Percentiles rank a stretch among this genome's conserved stretches.
Conservation (phyloP, 352 stramenopile genomes). For the Globisporangium barbulae region DNA sequence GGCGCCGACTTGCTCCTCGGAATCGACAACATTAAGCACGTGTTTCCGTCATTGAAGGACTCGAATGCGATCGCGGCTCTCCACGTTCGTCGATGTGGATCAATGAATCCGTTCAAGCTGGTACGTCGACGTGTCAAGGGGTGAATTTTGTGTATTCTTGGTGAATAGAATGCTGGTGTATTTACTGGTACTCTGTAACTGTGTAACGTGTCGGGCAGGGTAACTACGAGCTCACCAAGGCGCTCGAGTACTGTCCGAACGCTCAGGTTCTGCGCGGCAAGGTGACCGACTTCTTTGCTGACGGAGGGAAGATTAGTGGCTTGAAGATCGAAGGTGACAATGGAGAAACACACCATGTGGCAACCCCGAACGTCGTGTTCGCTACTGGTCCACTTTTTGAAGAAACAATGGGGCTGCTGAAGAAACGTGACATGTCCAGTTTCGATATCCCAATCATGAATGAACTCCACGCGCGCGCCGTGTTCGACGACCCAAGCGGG, state of each 20-base stretch:
- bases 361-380: conserved; percentile 66
- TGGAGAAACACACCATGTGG: conserved; percentile 54
- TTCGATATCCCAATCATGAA: conserved; percentile 69
- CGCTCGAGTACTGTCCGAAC: conserved; percentile 55
- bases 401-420: conserved; percentile 58
- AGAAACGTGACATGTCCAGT: conserved; percentile 44
- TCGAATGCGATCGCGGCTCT: conserved; percentile 55
- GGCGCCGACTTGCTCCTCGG: conserved; percentile 63
- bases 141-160: background rate
- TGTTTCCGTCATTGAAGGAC: conserved; percentile 58
- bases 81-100: conserved; percentile 69
- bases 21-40: conserved; percentile 49
- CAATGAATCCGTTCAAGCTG: conserved; percentile 67
- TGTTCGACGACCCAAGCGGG: conserved; percentile 60
- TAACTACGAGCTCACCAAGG: conserved; percentile 64
- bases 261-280: conserved; percentile 53
- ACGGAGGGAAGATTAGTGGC: conserved; percentile 45
- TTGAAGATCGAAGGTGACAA: conserved; percentile 49
- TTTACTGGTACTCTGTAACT: background rate
- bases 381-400: conserved; percentile 68
- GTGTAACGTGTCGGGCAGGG: conserved; percentile 15
- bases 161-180: background rate
- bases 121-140: conserved; percentile 13
- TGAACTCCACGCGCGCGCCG: conserved; percentile 64
- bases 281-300: conserved; percentile 55